These are phyloP conservation scores for Withania somnifera DNA, from an alignment of 305 asterid genomes.

Conservation along the genomic window DNA sequence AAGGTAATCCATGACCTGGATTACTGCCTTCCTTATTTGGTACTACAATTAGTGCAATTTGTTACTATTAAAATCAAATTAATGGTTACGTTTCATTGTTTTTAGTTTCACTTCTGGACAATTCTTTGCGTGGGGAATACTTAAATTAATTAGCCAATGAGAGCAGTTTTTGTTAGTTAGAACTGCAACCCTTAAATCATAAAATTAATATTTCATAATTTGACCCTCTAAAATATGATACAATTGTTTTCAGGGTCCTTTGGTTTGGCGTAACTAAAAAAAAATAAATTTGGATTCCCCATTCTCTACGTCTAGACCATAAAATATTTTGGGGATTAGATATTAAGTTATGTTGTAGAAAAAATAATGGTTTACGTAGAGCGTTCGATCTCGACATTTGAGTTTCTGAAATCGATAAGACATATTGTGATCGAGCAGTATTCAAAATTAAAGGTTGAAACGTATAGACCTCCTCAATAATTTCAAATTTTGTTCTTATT, in stretches of 20 bases:
- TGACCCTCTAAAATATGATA: background rate
- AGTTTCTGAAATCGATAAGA: background rate
- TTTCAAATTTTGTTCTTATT: background rate
- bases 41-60: background rate
- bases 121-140: background rate
- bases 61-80: background rate
- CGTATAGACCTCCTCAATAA: too few relatives aligned
- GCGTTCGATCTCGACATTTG: background rate
- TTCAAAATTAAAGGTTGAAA: fast-evolving
- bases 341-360: background rate
- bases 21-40: background rate
- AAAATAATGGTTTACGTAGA: background rate
- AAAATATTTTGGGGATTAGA: too few relatives aligned
- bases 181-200: background rate
- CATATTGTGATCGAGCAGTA: background rate
- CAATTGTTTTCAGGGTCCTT: background rate
- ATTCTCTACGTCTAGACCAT: too few relatives aligned
- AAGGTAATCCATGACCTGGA: background rate
- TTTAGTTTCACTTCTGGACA: background rate
- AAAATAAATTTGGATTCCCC: too few relatives aligned
- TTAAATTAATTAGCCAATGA: background rate
- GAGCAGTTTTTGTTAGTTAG: background rate
- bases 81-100: background rate
- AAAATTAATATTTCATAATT: background rate
- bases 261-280: background rate